Conservation (phyloP, 495 filamentous ascomycete species). For the Oidiodendron maius region DNA sequence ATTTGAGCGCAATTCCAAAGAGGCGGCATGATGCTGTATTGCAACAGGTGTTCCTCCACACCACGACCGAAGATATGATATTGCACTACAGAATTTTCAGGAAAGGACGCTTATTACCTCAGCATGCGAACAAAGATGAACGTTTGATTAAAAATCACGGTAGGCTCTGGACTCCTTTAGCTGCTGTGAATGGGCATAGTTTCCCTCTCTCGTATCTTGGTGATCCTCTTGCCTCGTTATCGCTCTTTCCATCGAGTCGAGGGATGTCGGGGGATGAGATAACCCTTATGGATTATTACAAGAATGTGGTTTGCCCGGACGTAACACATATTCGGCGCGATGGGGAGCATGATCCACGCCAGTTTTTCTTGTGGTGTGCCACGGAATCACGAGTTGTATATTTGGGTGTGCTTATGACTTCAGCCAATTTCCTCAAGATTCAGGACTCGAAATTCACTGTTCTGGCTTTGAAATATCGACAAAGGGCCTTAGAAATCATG, state of each 20-base stretch:
- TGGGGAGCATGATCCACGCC: background rate
- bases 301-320: background rate
- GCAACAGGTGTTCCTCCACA: background rate
- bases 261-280: background rate
- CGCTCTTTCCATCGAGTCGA: background rate
- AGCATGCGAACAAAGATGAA: background rate
- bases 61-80: background rate
- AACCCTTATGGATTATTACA: background rate
- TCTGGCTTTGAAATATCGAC: background rate
- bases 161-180: background rate
- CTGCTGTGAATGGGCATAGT: background rate
- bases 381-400: background rate
- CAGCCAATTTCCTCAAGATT: background rate
- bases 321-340: background rate
- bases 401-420: background rate
- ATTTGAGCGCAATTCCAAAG: background rate
- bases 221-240: background rate
- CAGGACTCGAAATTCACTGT: background rate
- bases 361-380: background rate
- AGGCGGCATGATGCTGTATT: background rate
- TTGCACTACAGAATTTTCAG: background rate
- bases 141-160: background rate
- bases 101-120: background rate
- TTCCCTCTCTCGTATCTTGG: background rate
- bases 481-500: background rate